These are phyloP conservation scores for Blastocystis sp. DNA, from an alignment of 352 stramenopile genomes.

Conservation along the genomic window DNA sequence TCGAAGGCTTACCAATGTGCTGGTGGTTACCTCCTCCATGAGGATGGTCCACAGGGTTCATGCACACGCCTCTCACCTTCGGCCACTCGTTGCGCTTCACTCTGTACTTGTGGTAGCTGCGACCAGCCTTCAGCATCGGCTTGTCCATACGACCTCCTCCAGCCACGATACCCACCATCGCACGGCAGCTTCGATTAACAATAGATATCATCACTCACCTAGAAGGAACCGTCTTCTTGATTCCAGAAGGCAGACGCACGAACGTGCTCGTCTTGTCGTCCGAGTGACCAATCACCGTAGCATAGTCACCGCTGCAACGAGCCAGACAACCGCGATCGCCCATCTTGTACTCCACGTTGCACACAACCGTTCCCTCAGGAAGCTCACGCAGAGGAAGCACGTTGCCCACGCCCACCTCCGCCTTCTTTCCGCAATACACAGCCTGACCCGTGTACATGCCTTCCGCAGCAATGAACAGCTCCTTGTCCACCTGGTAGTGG, in stretches of 20 bases:
- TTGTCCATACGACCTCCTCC: constrained; percentile 95
- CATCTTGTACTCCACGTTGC: constrained; percentile 86
- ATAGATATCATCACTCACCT: no score
- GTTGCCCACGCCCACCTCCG: constrained; percentile 91
- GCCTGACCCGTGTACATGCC: no score
- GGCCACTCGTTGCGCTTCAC: no score
- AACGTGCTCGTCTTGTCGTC: constrained; percentile 91
- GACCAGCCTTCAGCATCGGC: constrained; percentile 92
- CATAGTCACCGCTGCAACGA: constrained; percentile 89
- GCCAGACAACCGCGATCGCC: constrained; percentile 90
- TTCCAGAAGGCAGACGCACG: constrained; percentile 75
- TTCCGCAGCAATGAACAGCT: no score
- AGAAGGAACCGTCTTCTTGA: constrained; percentile 75
- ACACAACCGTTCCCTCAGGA: constrained; percentile 95
- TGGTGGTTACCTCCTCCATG: no score
- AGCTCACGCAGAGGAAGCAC: constrained; percentile 83
- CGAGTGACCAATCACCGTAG: constrained; percentile 93
- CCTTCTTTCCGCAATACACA: no score
- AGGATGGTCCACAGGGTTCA: no score
- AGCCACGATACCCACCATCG: constrained; percentile 89
- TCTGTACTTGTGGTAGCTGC: no score
- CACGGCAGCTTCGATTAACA: constrained; percentile 83
- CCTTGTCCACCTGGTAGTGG: constrained; percentile 72
- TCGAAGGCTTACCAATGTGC: no score
- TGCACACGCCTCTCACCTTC: no score